These are phyloP conservation scores for Macrolepiota dolichaula DNA, from an alignment of 768 basidiomycete genomes.

Conservation along the genomic window DNA sequence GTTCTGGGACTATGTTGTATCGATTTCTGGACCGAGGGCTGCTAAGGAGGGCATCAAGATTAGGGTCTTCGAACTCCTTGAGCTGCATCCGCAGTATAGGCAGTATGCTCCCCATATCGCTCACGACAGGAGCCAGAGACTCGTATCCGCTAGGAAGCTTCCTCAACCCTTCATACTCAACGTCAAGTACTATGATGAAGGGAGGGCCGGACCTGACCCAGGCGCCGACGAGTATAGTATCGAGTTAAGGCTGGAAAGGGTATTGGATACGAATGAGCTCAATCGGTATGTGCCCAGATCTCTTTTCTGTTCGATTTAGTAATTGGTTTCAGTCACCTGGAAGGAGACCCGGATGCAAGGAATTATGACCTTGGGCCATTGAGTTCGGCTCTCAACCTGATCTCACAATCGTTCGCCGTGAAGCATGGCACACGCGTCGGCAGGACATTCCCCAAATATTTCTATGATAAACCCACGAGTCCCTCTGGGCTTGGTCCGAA, in stretches of 20 bases:
- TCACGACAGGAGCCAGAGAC: constrained; percentile 40
- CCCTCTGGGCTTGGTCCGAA: constrained; percentile 22
- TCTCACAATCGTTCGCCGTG: constrained; percentile 45
- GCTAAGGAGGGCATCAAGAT: constrained; percentile 38
- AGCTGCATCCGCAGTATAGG: constrained; percentile 31
- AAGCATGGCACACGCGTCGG: constrained; percentile 45
- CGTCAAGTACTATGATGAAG: constrained; percentile 37
- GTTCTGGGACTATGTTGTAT: constrained; percentile 52
- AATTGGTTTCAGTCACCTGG: constrained; percentile 37
- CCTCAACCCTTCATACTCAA: constrained; percentile 37
- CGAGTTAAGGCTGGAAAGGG: constrained; percentile 32
- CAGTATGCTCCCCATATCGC: constrained; percentile 42
- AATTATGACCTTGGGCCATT: constrained; percentile 44
- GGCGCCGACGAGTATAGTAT: constrained; percentile 36
- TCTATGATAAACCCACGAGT: constrained; percentile 35
- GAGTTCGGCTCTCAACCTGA: constrained; percentile 52
- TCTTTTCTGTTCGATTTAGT: background rate
- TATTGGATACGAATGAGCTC: constrained; percentile 29
- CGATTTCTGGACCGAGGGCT: constrained; percentile 39
- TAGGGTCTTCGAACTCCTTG: constrained; percentile 53
- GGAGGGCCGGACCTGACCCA: constrained; percentile 24
- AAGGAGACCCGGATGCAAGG: constrained; percentile 37
- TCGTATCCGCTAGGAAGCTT: constrained; percentile 41
- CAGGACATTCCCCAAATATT: constrained; percentile 39
- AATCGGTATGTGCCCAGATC: constrained; percentile 24